phyloP scores from a whole-genome alignment of 2,329 filamentous ascomycete genomes.

The Talaromyces sp. region DNA sequence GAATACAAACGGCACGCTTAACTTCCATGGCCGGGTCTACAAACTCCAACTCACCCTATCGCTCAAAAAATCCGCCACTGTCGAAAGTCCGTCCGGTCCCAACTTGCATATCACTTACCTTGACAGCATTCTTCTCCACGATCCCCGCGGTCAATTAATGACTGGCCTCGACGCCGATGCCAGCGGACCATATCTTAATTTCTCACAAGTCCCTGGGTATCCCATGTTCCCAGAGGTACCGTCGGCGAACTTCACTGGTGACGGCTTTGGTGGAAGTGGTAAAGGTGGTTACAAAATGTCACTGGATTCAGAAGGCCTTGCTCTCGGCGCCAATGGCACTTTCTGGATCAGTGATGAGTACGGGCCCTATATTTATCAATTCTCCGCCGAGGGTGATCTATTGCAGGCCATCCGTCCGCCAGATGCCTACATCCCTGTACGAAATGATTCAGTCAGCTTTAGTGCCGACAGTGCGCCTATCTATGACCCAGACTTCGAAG shows the following conservation, averaged over 20 bases:
- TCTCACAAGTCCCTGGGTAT: slow-evolving; percentile 16
- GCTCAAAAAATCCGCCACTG: slow-evolving; percentile 47
- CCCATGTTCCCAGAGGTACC: slow-evolving; percentile 59
- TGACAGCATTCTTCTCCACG: slow-evolving; percentile 61
- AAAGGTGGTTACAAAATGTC: slow-evolving; percentile 55
- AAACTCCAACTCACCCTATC: slow-evolving; percentile 60
- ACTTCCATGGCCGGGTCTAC: slow-evolving; percentile 64
- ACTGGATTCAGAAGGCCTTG: slow-evolving; percentile 63
- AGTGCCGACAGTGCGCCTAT: slow-evolving; percentile 59
- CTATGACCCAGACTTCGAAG: slow-evolving; percentile 48
- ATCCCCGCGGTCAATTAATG: slow-evolving; percentile 56
- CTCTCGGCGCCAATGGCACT: slow-evolving; percentile 53
- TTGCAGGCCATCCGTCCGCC: slow-evolving; percentile 60
- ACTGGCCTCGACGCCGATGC: slow-evolving; percentile 61
- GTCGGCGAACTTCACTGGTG: slow-evolving; percentile 57
- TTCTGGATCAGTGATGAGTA: slow-evolving; percentile 71
- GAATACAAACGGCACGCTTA: slow-evolving; percentile 67
- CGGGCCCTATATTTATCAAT: slow-evolving; percentile 65
- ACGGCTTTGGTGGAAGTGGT: slow-evolving; percentile 62
- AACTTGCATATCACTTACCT: slow-evolving; percentile 61
- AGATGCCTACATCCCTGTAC: slow-evolving; percentile 57
- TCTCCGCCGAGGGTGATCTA: slow-evolving; percentile 55
- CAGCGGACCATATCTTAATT: slow-evolving; percentile 47
- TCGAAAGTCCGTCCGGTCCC: slow-evolving; percentile 49
- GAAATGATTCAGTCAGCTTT: slow-evolving; percentile 60